These are phyloP conservation scores for Leavenworthia alabamica DNA, from an alignment of 345 rosid species.

Conservation along the genomic window DNA sequence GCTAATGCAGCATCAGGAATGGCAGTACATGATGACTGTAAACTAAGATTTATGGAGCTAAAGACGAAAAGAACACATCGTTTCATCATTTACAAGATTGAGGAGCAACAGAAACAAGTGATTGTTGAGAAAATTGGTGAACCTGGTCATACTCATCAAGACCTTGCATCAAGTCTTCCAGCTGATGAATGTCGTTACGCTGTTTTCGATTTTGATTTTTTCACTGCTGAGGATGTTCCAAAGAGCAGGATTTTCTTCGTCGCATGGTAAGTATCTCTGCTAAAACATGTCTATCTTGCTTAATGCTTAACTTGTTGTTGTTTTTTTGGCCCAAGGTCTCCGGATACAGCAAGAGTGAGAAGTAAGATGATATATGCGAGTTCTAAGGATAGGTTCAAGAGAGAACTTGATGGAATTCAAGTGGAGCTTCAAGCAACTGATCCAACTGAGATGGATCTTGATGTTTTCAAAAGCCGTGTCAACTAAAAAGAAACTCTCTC, in stretches of 20 bases:
- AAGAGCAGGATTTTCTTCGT: slow-evolving; percentile 60
- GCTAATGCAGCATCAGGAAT: slow-evolving; percentile 56
- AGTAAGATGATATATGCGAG: slow-evolving; percentile 65
- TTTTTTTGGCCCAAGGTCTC: slow-evolving; percentile 33
- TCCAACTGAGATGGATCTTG: slow-evolving; percentile 62
- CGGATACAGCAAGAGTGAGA: slow-evolving; percentile 49
- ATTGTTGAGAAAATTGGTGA: slow-evolving; percentile 51
- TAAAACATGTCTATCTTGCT: neutral
- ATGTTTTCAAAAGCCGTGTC: slow-evolving; percentile 51
- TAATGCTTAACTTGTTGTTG: neutral
- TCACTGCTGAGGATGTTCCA: slow-evolving; percentile 44
- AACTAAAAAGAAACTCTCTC: slow-evolving; percentile 19
- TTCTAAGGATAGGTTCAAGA: slow-evolving; percentile 58
- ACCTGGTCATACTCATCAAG: slow-evolving; percentile 42
- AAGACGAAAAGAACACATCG: slow-evolving; percentile 51
- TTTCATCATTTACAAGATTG: slow-evolving; percentile 49
- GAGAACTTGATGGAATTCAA: slow-evolving; percentile 53
- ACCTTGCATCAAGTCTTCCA: slow-evolving; percentile 45
- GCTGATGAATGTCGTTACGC: slow-evolving; percentile 42
- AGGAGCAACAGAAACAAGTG: slow-evolving; percentile 52
- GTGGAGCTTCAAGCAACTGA: slow-evolving; percentile 58
- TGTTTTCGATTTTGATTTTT: slow-evolving; percentile 47
- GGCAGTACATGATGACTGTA: slow-evolving; percentile 58
- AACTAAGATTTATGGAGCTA: slow-evolving; percentile 45
- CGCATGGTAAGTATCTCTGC: slow-evolving; percentile 36